Evolutionary conservation across 495 filamentous ascomycete genomes (phyloP).

Genomic region (Xylaria scruposa): DNA sequence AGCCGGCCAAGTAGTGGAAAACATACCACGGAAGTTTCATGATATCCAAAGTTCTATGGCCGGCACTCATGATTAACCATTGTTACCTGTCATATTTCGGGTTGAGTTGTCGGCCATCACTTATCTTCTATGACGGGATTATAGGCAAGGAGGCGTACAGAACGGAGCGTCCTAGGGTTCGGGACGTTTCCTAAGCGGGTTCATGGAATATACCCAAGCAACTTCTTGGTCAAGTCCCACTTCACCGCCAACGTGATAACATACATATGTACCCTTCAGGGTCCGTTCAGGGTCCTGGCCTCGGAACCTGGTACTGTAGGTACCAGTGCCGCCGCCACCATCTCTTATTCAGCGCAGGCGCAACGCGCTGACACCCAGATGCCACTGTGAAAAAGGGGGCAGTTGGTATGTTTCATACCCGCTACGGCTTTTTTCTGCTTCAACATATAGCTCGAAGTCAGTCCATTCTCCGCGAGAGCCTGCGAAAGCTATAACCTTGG

Average conservation of each 20-base stretch:
- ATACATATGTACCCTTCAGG: slow-evolving; percentile 21
- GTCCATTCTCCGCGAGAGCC: not conserved
- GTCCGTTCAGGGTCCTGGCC: slow-evolving; percentile 2
- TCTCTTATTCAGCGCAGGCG: not conserved
- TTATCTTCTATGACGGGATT: not conserved
- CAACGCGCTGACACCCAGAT: not conserved
- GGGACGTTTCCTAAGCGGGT: slow-evolving; percentile 17
- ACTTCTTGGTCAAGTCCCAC: slow-evolving; percentile 5
- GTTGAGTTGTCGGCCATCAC: not conserved
- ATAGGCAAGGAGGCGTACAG: not conserved
- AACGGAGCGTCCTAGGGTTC: slow-evolving; percentile 10
- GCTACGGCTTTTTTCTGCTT: not conserved
- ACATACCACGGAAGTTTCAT: not conserved
- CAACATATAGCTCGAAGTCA: not conserved
- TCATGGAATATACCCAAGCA: not conserved
- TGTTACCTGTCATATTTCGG: slow-evolving; percentile 20
- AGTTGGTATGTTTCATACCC: not conserved
- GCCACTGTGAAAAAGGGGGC: not conserved
- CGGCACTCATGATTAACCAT: not conserved
- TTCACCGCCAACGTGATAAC: slow-evolving; percentile 21
- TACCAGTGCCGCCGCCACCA: slow-evolving; percentile 7
- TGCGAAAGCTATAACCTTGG: not conserved
- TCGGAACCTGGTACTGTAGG: slow-evolving; percentile 5
- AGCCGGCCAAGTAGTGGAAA: not conserved
- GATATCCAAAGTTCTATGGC: not conserved